These are phyloP conservation scores for Fusarium musae DNA, from an alignment of 2,329 filamentous ascomycete species.

Conservation along the genomic window DNA sequence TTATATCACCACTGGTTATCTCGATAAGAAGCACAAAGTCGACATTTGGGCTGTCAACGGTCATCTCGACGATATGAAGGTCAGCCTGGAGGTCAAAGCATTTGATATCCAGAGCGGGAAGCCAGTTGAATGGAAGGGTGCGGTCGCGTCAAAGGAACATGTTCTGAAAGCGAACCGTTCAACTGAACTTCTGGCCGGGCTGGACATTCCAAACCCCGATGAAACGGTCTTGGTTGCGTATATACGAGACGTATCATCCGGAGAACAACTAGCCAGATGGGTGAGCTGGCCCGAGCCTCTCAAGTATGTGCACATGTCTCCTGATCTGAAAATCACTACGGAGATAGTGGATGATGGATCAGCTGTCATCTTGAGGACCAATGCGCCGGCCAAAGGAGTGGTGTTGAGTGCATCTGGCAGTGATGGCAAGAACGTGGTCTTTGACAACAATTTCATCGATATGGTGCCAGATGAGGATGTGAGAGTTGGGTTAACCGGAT, in stretches of 20 bases:
- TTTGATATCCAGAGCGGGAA: neutral
- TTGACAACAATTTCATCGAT: neutral
- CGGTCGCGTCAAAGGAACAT: rapidly evolving
- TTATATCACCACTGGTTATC: constrained; percentile 9
- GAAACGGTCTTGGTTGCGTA: neutral
- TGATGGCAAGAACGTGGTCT: rapidly evolving
- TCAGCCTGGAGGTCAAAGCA: neutral
- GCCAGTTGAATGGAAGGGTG: rapidly evolving
- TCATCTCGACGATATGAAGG: neutral
- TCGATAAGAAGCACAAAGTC: neutral
- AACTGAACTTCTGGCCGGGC: neutral
- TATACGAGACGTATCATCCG: neutral
- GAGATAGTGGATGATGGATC: neutral
- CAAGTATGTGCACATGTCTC: neutral
- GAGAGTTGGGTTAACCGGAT: rapidly evolving
- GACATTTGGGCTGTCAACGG: constrained; percentile 2
- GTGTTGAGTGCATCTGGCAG: neutral
- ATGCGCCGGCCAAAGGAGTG: neutral
- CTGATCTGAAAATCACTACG: rapidly evolving
- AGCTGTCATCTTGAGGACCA: neutral
- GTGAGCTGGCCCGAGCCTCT: constrained; percentile 12
- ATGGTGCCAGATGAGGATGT: neutral
- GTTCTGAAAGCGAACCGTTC: neutral
- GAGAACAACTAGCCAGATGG: neutral
- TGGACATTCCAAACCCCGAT: neutral